A percentile compares a stretch with the other conserved stretches of the same genome.
phyloP scores from a whole-genome alignment of 352 stramenopile species.

The Globisporangium cystogenes region DNA sequence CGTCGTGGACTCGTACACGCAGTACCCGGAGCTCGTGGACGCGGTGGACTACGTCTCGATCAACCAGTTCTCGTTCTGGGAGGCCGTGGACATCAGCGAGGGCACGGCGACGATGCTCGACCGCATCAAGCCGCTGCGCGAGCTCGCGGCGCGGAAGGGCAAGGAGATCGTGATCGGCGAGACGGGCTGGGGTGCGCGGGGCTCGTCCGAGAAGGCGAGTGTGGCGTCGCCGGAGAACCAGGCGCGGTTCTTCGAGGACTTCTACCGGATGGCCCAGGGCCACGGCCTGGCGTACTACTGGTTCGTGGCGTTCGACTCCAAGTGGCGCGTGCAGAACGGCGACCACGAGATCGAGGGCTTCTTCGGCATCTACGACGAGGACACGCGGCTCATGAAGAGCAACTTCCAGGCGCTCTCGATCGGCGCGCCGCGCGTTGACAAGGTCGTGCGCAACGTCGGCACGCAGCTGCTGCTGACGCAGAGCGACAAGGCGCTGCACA shows the following conservation, averaged over 20 bases:
- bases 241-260: conserved; percentile 65
- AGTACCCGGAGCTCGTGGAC: conserved; percentile 47
- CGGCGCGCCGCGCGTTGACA: conserved; percentile 16
- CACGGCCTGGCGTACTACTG: conserved; percentile 67
- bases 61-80: conserved; percentile 84
- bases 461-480: conserved; percentile 17
- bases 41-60: conserved; percentile 63
- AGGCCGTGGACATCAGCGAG: conserved; percentile 41
- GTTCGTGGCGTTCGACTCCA: conserved; percentile 64
- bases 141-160: conserved; percentile 30
- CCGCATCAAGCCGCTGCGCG: conserved; percentile 41
- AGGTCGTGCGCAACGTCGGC: conserved; percentile 16
- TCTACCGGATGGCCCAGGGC: conserved; percentile 43
- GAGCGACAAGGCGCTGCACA: conserved; percentile 28
- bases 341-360: conserved; percentile 49
- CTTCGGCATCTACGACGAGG: conserved; percentile 56
- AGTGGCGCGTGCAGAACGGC: conserved; percentile 43
- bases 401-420: conserved; percentile 47
- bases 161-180: conserved; percentile 72
- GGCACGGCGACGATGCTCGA: conserved; percentile 41
- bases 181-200: conserved; percentile 55
- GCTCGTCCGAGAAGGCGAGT: conserved; percentile 19
- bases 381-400: conserved; percentile 41
- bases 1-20: conserved; percentile 62
- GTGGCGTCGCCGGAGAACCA: conserved; percentile 45